Base-by-base conservation (phyloP, 2,329 filamentous ascomycete species). In the Rutstroemia sp. region DNA sequence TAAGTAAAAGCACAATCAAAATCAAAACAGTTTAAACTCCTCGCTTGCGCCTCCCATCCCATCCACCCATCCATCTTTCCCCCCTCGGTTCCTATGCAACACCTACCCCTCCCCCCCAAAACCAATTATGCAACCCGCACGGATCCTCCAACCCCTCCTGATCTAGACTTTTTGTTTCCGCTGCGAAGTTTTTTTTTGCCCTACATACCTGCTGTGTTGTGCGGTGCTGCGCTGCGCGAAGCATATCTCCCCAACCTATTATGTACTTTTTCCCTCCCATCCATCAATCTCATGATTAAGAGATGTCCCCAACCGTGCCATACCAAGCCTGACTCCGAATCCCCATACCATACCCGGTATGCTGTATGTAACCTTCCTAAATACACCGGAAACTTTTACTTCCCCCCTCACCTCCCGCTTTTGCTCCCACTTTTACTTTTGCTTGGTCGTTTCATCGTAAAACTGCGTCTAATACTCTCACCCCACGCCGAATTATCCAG, bases 401-500 rank as follows among this genome's bases (percentile, higher is more conserved):
- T 14, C 47, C 5, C 10, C 19, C 25, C 27, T 8, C 27, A 53
- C 3, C 25, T 7, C 45, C 5, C 41, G 23, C 41, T 14, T 5
- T 54, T 54, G 23, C 51, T 30, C 5, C 38, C 38, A 17, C 38
- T 41, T 16, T 41, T 41, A 17, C 38, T 41, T 41, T 41, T 41
- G 16, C 56, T 59, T 51, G 74, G 71, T 60, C 81, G 75, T 65
- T 77, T 77, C 66, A 77, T 80, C 53, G 91, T 96, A 64, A 94
- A 90, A 73, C 90, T 95, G 60, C 90, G 81, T 61, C 91, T 80
- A 62, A 96, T 91, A 75, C 89, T 95, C 73, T 95, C 89, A 51
- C 92, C 89, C 92, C 92, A 97, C 16, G 88, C 86, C 17, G 89
- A 94, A 67, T 92, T 88, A 66, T 94, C 89, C 54, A 97, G 79